Evolutionary conservation across 2,329 filamentous ascomycete species (phyloP).

Genomic region (Fusarium sp.): DNA sequence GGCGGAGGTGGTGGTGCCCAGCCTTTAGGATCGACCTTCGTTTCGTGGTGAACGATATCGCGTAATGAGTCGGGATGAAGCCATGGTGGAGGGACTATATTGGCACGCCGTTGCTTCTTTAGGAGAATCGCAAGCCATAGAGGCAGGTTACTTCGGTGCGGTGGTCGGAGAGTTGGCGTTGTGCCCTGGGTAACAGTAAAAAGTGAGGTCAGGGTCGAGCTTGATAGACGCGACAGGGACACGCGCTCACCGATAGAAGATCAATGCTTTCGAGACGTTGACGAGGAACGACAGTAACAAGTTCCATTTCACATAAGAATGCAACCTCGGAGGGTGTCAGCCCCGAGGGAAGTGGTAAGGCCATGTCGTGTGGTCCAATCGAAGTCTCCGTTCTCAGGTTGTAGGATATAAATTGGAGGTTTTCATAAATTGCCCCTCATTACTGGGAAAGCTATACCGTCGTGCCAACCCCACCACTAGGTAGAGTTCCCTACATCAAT

Average conservation of each 20-base stretch:
- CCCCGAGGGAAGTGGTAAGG: constrained; percentile 63
- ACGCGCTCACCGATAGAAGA: constrained; percentile 81
- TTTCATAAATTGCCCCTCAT: constrained; percentile 25
- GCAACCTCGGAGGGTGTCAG: constrained; percentile 89
- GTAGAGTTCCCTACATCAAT: background rate
- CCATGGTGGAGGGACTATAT: constrained; percentile 93
- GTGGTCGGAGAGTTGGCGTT: constrained; percentile 82
- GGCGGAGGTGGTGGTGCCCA: constrained; percentile 84
- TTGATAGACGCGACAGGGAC: constrained; percentile 34
- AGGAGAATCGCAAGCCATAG: constrained; percentile 96
- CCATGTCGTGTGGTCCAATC: constrained; percentile 55
- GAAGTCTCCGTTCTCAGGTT: constrained; percentile 17
- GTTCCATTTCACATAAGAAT: constrained; percentile 97
- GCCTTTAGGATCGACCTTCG: constrained; percentile 74
- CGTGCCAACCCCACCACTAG: constrained; percentile 33
- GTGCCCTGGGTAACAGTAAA: constrained; percentile 70
- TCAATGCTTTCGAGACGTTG: constrained; percentile 89
- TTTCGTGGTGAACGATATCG: constrained; percentile 85
- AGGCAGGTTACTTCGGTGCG: constrained; percentile 82
- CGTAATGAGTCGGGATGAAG: constrained; percentile 81
- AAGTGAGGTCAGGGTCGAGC: constrained; percentile 38
- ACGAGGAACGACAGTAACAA: constrained; percentile 91
- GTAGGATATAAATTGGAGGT: constrained; percentile 29
- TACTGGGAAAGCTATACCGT: constrained; percentile 1
- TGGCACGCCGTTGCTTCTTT: constrained; percentile 93